Evolutionary conservation across 331 rosid genomes (phyloP), one percentile per base, ranked within the genome.

Genomic region (Rhamnella rubrinervis): DNA sequence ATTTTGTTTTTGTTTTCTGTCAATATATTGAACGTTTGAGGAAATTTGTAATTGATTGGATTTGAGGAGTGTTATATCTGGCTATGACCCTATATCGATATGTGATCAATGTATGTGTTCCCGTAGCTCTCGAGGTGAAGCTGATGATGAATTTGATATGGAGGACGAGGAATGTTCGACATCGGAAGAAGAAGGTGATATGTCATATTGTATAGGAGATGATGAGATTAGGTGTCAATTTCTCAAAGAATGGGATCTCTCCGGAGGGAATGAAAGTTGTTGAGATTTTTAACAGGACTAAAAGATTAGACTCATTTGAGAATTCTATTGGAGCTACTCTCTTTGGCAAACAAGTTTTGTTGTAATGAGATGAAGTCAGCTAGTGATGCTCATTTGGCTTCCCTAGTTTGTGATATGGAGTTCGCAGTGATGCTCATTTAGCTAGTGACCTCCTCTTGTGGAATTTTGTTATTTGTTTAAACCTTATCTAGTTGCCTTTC

Each of bases 321-420:
- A 18, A 78, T 75, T 53, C 86, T 89, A 19, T 73, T 92, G 75
- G 90, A 92, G 83, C 63, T 89, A 66, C 80, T 92, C 5, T 77
- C 89, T 14, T 73, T 92, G 58, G 86, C 95, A 6, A 84, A 89
- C 70, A 85, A 61, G 71, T 92, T 85, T 77, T 92, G 97, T 77
- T 89, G 97, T 3, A 90, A 87, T 59, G 96, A 89, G 85, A 68
- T 92, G 96, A 92, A 92, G 81, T 62, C 68, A n/a, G 89, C 84
- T 18, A 89, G 97, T 59, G 97, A 92, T 52, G 65, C 60, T 31
- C 75, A 84, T 82, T 83, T 92, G 85, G 90, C 97, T 0, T 84
- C 81, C 20, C 47, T 85, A 71, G 83, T 92, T 74, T 72, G 68
- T 76, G 96, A 89, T 39, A 16, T 87, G 65, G 96, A 92, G 23